Evolutionary conservation across 176 grass and related monocot genomes (phyloP).

Genomic region (Musa schizocarpa): DNA sequence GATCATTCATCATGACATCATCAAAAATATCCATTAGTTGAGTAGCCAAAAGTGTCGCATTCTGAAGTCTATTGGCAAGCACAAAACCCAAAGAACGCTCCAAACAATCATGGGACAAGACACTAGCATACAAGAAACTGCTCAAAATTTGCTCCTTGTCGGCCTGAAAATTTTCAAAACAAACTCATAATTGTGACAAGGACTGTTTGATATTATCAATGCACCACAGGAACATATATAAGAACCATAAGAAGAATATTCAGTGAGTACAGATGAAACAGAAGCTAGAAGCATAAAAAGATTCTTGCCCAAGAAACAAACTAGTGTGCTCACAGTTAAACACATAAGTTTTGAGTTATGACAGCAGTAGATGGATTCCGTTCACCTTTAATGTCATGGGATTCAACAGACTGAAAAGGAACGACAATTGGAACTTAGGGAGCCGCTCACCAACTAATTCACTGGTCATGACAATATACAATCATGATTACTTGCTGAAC

Average conservation of each 20-base stretch:
- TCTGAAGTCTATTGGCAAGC: slow-evolving; percentile 87
- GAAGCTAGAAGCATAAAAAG: background rate
- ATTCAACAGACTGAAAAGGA: too few relatives aligned
- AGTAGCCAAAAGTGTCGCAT: slow-evolving; percentile 84
- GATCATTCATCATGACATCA: slow-evolving; percentile 84
- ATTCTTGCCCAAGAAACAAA: background rate
- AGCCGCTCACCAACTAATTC: background rate
- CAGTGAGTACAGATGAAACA: too few relatives aligned
- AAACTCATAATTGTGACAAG: too few relatives aligned
- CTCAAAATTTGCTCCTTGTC: slow-evolving; percentile 97
- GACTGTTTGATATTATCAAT: too few relatives aligned
- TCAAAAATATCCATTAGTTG: slow-evolving; percentile 93
- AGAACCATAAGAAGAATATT: background rate
- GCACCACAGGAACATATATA: background rate
- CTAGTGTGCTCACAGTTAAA: too few relatives aligned
- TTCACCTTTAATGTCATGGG: background rate
- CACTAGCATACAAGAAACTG: slow-evolving; percentile 92
- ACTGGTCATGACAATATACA: background rate
- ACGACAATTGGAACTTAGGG: background rate
- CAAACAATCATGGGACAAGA: slow-evolving; percentile 73
- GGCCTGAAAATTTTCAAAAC: slow-evolving; percentile 33
- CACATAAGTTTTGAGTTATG: background rate
- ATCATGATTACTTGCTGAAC: background rate
- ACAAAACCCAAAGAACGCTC: slow-evolving; percentile 79
- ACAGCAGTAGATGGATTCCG: background rate